These are phyloP conservation scores for Cokeromyces recurvatus DNA, from an alignment of 371 early-diverging fungal genomes.

Conservation along the genomic window DNA sequence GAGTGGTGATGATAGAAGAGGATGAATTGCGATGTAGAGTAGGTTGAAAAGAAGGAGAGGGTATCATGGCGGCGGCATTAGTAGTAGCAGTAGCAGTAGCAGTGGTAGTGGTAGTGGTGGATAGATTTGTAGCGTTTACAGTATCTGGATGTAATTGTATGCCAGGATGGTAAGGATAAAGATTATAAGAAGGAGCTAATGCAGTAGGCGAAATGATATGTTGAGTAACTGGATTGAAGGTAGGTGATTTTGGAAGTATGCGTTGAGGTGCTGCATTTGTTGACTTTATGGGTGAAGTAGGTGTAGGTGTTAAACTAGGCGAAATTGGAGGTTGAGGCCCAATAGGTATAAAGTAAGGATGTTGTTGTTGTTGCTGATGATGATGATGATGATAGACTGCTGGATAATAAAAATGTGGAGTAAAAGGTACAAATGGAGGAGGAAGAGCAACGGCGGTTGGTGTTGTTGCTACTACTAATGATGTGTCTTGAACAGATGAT, in stretches of 20 bases:
- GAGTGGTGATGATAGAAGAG: constrained; percentile 3
- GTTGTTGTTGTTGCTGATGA: constrained; percentile 16
- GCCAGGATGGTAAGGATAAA: constrained; percentile 15
- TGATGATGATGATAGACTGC: constrained; percentile 18
- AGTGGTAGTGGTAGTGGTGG: background rate
- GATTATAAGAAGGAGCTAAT: constrained; percentile 10
- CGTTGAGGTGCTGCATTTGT: constrained; percentile 1
- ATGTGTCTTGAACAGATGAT: background rate
- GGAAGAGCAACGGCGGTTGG: constrained; percentile 8
- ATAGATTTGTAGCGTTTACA: too few species aligned
- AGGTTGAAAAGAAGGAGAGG: background rate
- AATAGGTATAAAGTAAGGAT: constrained; percentile 15
- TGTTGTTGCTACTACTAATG: background rate
- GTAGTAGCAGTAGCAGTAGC: background rate
- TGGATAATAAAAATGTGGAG: constrained; percentile 4
- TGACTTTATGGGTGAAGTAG: background rate
- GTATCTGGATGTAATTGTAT: constrained; percentile 20
- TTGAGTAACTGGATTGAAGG: background rate
- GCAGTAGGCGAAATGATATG: background rate
- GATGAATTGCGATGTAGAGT: constrained; percentile 1
- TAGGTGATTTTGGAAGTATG: constrained; percentile 10
- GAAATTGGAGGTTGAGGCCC: constrained; percentile 13
- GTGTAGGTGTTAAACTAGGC: constrained; percentile 10
- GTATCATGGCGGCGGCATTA: background rate
- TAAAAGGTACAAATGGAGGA: constrained; percentile 12